Base-by-base conservation (phyloP, 768 basidiomycete species). In the Coprinopsis marcescibilis region DNA sequence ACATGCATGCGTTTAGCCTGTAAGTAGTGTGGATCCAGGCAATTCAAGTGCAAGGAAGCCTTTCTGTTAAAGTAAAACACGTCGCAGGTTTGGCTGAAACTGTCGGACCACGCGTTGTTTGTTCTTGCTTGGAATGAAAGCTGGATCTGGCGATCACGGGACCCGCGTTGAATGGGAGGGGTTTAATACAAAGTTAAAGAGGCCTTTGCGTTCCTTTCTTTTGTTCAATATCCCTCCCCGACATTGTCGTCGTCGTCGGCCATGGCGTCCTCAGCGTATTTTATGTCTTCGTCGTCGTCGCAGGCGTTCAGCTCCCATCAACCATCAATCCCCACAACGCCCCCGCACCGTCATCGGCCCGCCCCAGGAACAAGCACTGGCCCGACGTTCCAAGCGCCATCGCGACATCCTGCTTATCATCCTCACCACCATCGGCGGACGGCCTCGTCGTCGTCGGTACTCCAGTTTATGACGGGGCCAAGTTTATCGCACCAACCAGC, bases 341-440 rank as follows among this genome's bases (percentile, higher is more conserved):
- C 43, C 36, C 42, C 45, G 25, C 50, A 44, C 30, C 45, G 52
- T 20, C 48, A 43, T 15, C 50, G 56, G 13, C 55, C 54, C 14
- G 43, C 51, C 7, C 56, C 55, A 15, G 54, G 58, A 14, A 54
- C 55, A 25, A 47, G 55, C 23, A 51, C 59, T 20, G n/a, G n/a
- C n/a, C n/a, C n/a, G n/a, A 57, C 54, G 40, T 55, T 57, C 17
- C 52, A 53, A 41, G 59, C 59, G 10, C 49, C 48, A 33, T 54
- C 53, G 33, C 51, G 45, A 13, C 49, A 53, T 29, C 52, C 52
- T 21, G 38, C 35, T 43, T 33, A 51, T 19, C 45, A 53, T 33
- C 51, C 49, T 14, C 49, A 50, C 24, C 41, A 43, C 41, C 53
- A 55, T 33, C 50, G 58, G 15, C 43, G 52, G 17, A 21, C 55